A percentile compares a stretch with the other conserved stretches of the same genome.
Evolutionary conservation across 805 yeast species (phyloP).

Genomic region (Candida pseudofarinosa): DNA sequence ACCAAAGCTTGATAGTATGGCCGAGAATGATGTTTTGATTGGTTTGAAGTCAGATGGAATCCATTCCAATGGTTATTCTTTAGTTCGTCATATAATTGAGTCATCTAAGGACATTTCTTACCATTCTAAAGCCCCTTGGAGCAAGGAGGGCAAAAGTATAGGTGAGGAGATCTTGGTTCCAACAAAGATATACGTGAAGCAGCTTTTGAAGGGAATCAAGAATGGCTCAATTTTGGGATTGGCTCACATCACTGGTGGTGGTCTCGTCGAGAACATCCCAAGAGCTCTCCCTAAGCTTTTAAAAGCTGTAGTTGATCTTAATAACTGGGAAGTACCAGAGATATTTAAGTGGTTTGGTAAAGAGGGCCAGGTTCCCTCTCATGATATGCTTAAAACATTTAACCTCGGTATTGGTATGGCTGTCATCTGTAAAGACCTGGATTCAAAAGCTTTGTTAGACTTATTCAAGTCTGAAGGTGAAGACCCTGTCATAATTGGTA

Average conservation of each 20-base stretch:
- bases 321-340: constrained; percentile 77
- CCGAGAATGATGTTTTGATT: constrained; percentile 72
- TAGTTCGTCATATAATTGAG: constrained; percentile 88
- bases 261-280: constrained; percentile 92
- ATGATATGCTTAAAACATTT: constrained; percentile 84
- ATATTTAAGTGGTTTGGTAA: constrained; percentile 93
- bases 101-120: constrained; percentile 67
- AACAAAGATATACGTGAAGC: constrained; percentile 92
- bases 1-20: constrained; percentile 68
- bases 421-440: constrained; percentile 67
- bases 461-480: constrained; percentile 66
- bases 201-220: constrained; percentile 69
- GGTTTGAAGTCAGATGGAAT: constrained; percentile 91
- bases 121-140: constrained; percentile 82
- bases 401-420: constrained; percentile 98
- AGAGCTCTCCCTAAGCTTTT: constrained; percentile 82
- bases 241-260: constrained; percentile 99
- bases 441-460: constrained; percentile 53
- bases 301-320: constrained; percentile 77
- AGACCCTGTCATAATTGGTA: constrained; percentile 53
- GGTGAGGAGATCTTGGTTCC: constrained; percentile 88
- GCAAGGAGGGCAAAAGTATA: constrained; percentile 55
- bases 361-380: constrained; percentile 83
- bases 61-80: constrained; percentile 95
- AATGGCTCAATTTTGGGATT: constrained; percentile 73